Evolutionary conservation across 306 rosid species (phyloP).

Genomic region (Ochetophila trinervis): DNA sequence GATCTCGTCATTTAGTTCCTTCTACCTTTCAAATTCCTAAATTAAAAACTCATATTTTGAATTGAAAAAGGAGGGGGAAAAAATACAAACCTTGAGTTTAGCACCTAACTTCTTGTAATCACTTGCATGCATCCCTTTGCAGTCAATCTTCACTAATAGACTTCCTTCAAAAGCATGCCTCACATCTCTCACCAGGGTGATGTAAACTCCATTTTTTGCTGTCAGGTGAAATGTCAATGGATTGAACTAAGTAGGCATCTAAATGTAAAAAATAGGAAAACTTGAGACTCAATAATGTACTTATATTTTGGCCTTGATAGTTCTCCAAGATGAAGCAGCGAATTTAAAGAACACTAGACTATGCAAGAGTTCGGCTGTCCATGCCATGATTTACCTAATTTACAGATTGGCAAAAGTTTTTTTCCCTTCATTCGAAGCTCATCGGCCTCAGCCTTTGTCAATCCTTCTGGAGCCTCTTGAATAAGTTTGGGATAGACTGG

Average conservation of each 20-base stretch:
- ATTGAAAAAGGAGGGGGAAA: not conserved
- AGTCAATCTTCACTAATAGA: slow-evolving; percentile 73
- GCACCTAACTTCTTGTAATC: slow-evolving; percentile 96
- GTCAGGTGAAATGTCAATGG: slow-evolving; percentile 31
- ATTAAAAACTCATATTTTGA: not conserved
- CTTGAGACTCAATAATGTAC: not conserved
- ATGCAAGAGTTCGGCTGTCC: slow-evolving; percentile 1
- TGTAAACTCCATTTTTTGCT: slow-evolving; percentile 93
- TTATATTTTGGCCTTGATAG: not conserved
- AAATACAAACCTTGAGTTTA: slow-evolving; percentile 71
- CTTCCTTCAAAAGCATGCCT: slow-evolving; percentile 93
- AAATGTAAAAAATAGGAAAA: not conserved
- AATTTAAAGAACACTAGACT: not conserved
- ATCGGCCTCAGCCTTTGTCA: slow-evolving; percentile 76
- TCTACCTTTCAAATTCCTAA: too few relatives aligned
- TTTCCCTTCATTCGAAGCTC: slow-evolving; percentile 62
- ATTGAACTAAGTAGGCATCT: slow-evolving; percentile 10
- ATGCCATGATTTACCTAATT: slow-evolving; percentile 60
- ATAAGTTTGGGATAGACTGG: slow-evolving; percentile 93
- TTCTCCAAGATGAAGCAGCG: not conserved
- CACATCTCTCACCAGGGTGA: slow-evolving; percentile 66
- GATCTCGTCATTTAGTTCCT: too few relatives aligned
- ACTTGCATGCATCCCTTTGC: slow-evolving; percentile 83
- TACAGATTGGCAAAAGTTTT: slow-evolving; percentile 78
- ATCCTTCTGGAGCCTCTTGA: slow-evolving; percentile 90